Percentiles rank a stretch among this genome's conserved stretches.
phyloP scores from a whole-genome alignment of 139 green algal genomes.

The Picochlorum sp. region DNA sequence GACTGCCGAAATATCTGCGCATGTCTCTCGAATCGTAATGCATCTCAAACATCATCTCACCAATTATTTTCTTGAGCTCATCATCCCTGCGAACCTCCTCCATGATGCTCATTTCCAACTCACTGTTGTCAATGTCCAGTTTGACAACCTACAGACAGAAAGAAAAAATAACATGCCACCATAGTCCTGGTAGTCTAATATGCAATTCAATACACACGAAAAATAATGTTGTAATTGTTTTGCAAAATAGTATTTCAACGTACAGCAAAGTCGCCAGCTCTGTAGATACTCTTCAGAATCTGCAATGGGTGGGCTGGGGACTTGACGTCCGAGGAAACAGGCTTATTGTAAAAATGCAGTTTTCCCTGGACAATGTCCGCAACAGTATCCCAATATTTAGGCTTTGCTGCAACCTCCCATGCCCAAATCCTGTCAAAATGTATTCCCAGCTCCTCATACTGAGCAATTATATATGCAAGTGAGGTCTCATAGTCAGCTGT shows the following conservation, averaged over 20 bases:
- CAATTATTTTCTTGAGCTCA: neutral
- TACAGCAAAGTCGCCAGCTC: neutral
- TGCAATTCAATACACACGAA: neutral
- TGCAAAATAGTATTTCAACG: neutral
- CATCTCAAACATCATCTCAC: constrained; percentile 8
- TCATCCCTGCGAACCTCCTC: neutral
- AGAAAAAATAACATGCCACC: neutral
- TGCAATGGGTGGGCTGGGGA: neutral
- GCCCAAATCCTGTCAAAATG: constrained; percentile 1
- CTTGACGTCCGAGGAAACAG: neutral
- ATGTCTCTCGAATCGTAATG: constrained; percentile 1
- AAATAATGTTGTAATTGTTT: neutral
- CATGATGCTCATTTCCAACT: constrained; percentile 4
- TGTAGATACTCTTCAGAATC: neutral
- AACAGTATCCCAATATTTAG: constrained; percentile 2
- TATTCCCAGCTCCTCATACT: neutral
- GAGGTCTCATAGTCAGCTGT: constrained; percentile 1
- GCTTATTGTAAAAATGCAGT: constrained; percentile 3
- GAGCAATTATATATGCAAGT: neutral
- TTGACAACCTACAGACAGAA: constrained; percentile 3
- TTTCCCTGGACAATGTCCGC: neutral
- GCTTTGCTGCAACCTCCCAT: neutral
- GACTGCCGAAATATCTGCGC: neutral
- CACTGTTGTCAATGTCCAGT: constrained; percentile 1
- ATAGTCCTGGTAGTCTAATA: neutral